Base-by-base conservation (phyloP, 371 early-diverging fungal species). In the Apophysomyces elegans region DNA sequence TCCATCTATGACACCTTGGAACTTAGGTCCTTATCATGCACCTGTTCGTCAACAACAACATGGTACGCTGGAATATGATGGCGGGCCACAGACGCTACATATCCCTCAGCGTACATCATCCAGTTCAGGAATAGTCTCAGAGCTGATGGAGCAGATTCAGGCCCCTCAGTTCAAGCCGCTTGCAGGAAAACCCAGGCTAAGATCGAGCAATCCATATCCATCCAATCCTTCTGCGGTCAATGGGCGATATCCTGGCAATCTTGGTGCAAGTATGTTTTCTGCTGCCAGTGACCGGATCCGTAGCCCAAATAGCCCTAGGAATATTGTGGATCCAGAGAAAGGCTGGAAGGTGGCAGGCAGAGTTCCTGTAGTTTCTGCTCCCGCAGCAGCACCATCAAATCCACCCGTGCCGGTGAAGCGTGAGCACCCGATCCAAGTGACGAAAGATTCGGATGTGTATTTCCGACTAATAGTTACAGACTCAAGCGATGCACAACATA, bases 401-500 rank as follows among this genome's bases (percentile, higher is more conserved):
- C 21, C 21, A 11, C 7, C 21, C n/a, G 43, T 62, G 56, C 50
- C 43, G 6, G n/a, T n/a, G 4, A 45, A 45, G 13, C 68, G 63
- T 14, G 72, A 68, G 45, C 68, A 72, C 46, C 72, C 72, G 37
- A 75, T 75, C 38, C 72, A 75, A 39, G 72, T 75, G 37, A 78
- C 78, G 18, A 66, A 64, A 39, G 78, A 83, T 58, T 78, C 76
- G 8, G 75, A 83, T 47, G 75, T 73, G 0, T 78, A 74, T 61
- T 74, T 68, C 46, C 76, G 78, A 64, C 57, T 83, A 32, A 76
- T 74, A n/a, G 80, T 83, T 12, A 79, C 80, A 1, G 78, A 78
- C 35, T 74, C 79, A 56, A 57, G 62, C 50, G 80, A 83, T 70
- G 63, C 80, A 32, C 62, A 62, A 13, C 56, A 65, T 16, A 71